These are phyloP conservation scores for Conoideocrella luteorostrata DNA, from an alignment of 2,329 filamentous ascomycete genomes.

Conservation along the genomic window DNA sequence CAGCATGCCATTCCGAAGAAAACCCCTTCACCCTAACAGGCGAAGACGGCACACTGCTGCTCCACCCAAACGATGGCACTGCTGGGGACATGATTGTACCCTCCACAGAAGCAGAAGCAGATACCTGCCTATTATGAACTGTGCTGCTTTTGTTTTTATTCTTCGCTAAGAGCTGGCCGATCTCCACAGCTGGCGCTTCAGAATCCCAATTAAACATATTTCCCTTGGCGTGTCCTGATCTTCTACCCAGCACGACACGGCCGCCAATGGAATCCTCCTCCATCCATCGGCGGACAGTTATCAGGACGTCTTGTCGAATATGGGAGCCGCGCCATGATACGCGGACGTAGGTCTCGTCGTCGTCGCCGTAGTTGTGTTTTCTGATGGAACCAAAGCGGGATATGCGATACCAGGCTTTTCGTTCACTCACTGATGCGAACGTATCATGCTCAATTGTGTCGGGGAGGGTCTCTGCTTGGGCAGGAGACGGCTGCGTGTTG, in stretches of 20 bases:
- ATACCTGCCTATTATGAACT: slow-evolving; percentile 13
- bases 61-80: slow-evolving; percentile 22
- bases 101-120: slow-evolving; percentile 17
- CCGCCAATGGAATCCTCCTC: slow-evolving; percentile 56
- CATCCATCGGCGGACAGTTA: slow-evolving; percentile 59
- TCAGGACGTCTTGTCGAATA: slow-evolving; percentile 46
- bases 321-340: slow-evolving; percentile 52
- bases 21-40: neutral
- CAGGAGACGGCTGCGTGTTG: slow-evolving; percentile 14
- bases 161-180: slow-evolving; percentile 30
- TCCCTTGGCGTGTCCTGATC: slow-evolving; percentile 33
- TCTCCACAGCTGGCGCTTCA: slow-evolving; percentile 41
- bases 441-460: slow-evolving; percentile 45
- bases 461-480: slow-evolving; percentile 30
- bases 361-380: slow-evolving; percentile 49
- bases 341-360: slow-evolving; percentile 53
- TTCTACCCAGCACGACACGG: slow-evolving; percentile 32
- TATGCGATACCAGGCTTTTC: slow-evolving; percentile 59
- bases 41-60: slow-evolving; percentile 9
- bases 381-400: slow-evolving; percentile 54
- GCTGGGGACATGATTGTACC: slow-evolving; percentile 19
- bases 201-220: slow-evolving; percentile 58
- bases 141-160: slow-evolving; percentile 16
- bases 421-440: slow-evolving; percentile 49
- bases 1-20: neutral